phyloP scores from a whole-genome alignment of 306 rosid genomes.

The Citrullus mucosospermus region DNA sequence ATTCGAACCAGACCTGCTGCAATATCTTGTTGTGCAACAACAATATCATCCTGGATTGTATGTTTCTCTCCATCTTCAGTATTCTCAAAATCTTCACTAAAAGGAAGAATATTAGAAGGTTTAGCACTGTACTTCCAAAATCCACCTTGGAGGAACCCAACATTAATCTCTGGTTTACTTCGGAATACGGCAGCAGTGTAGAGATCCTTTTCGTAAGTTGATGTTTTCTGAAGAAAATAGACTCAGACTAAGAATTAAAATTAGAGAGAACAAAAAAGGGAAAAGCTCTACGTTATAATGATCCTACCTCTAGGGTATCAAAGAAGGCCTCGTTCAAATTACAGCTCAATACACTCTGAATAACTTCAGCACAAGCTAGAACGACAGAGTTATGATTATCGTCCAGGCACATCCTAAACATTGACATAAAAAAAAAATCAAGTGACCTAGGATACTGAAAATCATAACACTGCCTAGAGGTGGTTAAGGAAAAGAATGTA shows the following conservation, averaged over 20 bases:
- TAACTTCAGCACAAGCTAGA: conserved; percentile 60
- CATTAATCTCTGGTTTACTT: conserved; percentile 62
- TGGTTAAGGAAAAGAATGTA: neutral
- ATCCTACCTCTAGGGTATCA: conserved; percentile 49
- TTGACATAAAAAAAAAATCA: conserved; percentile 1
- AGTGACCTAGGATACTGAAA: neutral
- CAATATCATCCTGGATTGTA: conserved; percentile 88
- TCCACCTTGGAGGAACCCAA: conserved; percentile 82
- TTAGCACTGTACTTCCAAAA: conserved; percentile 94
- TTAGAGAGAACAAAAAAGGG: neutral
- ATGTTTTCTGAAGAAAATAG: conserved; percentile 36
- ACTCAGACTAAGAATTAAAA: conserved; percentile 7
- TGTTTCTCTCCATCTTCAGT: conserved; percentile 51
- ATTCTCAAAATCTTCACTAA: conserved; percentile 36
- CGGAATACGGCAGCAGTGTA: conserved; percentile 88
- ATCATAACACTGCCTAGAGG: neutral
- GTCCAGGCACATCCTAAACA: conserved; percentile 68
- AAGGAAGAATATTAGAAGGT: conserved; percentile 56
- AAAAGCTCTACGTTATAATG: neutral
- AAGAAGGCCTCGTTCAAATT: conserved; percentile 69
- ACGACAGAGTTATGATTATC: conserved; percentile 82
- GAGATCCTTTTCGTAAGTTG: conserved; percentile 38
- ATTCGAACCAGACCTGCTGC: conserved; percentile 83
- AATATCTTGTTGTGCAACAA: conserved; percentile 89
- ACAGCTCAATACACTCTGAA: conserved; percentile 58